phyloP scores from a whole-genome alignment of 2,329 filamentous ascomycete species.

The Aspergillus oerlinghausenensis region DNA sequence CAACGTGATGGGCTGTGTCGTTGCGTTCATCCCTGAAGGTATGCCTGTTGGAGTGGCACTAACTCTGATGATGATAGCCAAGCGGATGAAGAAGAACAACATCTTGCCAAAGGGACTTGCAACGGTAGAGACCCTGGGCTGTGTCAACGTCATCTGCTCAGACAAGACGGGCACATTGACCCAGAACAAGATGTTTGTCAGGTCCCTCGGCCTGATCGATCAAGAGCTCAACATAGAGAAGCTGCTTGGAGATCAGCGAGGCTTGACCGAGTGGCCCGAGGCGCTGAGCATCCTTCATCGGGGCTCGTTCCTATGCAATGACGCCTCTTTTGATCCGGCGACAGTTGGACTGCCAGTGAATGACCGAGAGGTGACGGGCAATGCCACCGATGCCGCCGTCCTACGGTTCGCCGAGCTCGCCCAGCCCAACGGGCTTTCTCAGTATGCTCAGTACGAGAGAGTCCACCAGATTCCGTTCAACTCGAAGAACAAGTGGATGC shows the following conservation, averaged over 20 bases:
- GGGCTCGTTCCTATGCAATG: slow-evolving; percentile 67
- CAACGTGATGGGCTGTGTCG: slow-evolving; percentile 66
- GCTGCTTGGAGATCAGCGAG: slow-evolving; percentile 11
- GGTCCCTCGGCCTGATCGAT: slow-evolving; percentile 24
- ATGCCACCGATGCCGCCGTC: slow-evolving; percentile 72
- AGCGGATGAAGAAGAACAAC: slow-evolving; percentile 70
- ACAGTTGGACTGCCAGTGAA: slow-evolving; percentile 56
- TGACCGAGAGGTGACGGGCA: slow-evolving; percentile 64
- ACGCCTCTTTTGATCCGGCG: slow-evolving; percentile 66
- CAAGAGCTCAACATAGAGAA: slow-evolving; percentile 18
- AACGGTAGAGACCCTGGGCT: slow-evolving; percentile 72
- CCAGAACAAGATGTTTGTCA: slow-evolving; percentile 66
- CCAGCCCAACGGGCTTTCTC: slow-evolving; percentile 53
- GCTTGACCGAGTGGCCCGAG: slow-evolving; percentile 20
- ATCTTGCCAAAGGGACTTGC: slow-evolving; percentile 76
- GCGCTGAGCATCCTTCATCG: slow-evolving; percentile 57
- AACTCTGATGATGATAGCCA: slow-evolving; percentile 70
- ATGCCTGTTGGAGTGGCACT: slow-evolving; percentile 66
- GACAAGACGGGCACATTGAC: slow-evolving; percentile 66
- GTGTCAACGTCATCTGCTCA: slow-evolving; percentile 70
- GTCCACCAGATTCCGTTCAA: slow-evolving; percentile 72
- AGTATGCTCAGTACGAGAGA: slow-evolving; percentile 56
- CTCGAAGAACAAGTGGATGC: slow-evolving; percentile 81
- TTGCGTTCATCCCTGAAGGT: slow-evolving; percentile 76
- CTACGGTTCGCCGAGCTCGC: slow-evolving; percentile 66